Evolutionary conservation across 805 yeast genomes (phyloP).

Genomic region (Citeromyces matritensis): DNA sequence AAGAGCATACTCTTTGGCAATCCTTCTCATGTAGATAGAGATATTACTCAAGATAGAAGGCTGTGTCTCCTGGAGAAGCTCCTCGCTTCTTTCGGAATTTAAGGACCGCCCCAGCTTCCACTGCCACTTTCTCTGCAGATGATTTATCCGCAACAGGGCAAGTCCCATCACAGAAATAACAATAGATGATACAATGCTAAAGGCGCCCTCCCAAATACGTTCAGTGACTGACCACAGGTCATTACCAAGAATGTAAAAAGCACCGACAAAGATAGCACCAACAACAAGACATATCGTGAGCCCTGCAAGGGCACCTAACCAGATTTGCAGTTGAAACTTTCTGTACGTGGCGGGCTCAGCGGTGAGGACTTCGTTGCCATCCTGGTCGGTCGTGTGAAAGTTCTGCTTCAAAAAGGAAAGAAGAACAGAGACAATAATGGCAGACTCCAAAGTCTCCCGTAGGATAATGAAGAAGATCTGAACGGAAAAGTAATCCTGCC

Average conservation of each 20-base stretch:
- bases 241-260: conserved; percentile 65
- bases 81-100: conserved; percentile 4
- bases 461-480: conserved; percentile 63
- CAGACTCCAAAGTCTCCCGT: conserved; percentile 63
- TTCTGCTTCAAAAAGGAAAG: conserved; percentile 59
- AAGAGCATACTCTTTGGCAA: conserved; percentile 30
- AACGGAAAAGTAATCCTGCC: conserved; percentile 45
- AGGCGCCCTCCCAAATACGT: conserved; percentile 77
- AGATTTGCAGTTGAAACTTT: conserved; percentile 50
- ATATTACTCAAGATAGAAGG: conserved; percentile 2
- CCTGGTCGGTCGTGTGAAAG: conserved; percentile 19
- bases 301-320: conserved; percentile 72
- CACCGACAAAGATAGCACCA: conserved; percentile 55
- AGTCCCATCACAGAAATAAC: conserved; percentile 82
- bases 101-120: conserved; percentile 24
- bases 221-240: conserved; percentile 84
- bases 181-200: conserved; percentile 63
- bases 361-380: conserved; percentile 10
- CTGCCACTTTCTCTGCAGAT: conserved; percentile 73
- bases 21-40: neutral
- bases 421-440: conserved; percentile 61
- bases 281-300: conserved; percentile 51
- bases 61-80: neutral
- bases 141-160: conserved; percentile 66
- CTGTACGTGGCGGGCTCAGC: conserved; percentile 18